Evolutionary conservation across 1,284 basidiomycete species (phyloP).

Genomic region (Gomphus sp.): DNA sequence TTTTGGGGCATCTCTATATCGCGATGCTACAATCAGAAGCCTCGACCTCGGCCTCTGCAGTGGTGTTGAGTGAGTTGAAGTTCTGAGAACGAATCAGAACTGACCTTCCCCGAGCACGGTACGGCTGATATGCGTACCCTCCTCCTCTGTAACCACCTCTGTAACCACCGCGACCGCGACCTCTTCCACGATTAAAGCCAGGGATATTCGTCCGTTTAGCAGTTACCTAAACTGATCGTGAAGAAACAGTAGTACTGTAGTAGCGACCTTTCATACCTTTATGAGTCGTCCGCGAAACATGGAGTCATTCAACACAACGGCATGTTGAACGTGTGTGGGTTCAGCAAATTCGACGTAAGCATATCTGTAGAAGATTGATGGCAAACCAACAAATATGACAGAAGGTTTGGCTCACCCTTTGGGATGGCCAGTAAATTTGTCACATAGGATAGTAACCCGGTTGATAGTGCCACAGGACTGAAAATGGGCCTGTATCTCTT

Average conservation of each 20-base stretch:
- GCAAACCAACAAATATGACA: neutral
- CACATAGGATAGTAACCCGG: constrained; percentile 97
- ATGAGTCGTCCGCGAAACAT: constrained; percentile 90
- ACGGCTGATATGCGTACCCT: constrained; percentile 60
- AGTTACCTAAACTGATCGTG: constrained; percentile 56
- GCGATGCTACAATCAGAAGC: constrained; percentile 11
- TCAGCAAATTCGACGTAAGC: constrained; percentile 99
- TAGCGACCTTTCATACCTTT: constrained; percentile 47
- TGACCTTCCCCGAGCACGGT: constrained; percentile 73
- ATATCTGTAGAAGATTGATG: constrained; percentile 47
- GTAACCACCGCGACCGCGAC: constrained; percentile 57
- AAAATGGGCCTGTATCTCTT: constrained; percentile 98
- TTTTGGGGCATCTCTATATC: neutral
- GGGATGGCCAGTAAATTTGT: constrained; percentile 99
- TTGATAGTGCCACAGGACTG: constrained; percentile 98
- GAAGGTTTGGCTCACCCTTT: constrained; percentile 68
- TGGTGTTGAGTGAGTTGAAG: neutral
- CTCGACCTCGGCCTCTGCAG: constrained; percentile 19
- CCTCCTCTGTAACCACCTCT: constrained; percentile 56
- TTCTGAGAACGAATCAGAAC: constrained; percentile 17
- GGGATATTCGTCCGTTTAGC: constrained; percentile 91
- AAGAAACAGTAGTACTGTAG: constrained; percentile 1
- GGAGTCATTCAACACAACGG: constrained; percentile 92
- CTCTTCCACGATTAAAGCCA: constrained; percentile 78
- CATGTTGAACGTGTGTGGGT: constrained; percentile 86